A percentile compares a stretch with the other conserved stretches of the same genome.
Conservation (phyloP, 2,329 filamentous ascomycete species). For the Aspergillus arachidicola region DNA sequence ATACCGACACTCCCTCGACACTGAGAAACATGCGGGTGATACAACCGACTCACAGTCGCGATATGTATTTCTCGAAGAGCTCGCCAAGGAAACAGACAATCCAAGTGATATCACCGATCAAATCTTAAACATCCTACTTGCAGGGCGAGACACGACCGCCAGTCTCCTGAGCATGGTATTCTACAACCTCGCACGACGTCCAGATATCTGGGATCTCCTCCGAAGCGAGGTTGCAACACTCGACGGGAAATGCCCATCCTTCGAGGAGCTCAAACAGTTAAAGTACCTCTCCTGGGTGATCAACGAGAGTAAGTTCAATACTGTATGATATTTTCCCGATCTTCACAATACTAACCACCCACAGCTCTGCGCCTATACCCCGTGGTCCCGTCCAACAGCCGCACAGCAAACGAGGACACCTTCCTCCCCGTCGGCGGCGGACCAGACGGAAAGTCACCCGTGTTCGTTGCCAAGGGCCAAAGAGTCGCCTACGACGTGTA, state of each 20-base stretch:
- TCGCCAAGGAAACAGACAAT: neutral
- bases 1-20: neutral
- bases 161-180: conserved; percentile 31
- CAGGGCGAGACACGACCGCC: conserved; percentile 36
- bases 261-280: conserved; percentile 37
- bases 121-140: conserved; percentile 32
- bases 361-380: conserved; percentile 40
- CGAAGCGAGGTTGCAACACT: conserved; percentile 22
- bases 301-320: conserved; percentile 42
- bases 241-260: conserved; percentile 14
- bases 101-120: conserved; percentile 31
- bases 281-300: conserved; percentile 54
- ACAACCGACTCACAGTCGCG: neutral
- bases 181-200: conserved; percentile 20
- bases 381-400: conserved; percentile 42
- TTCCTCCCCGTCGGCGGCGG: conserved; percentile 56
- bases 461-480: conserved; percentile 31
- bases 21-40: neutral
- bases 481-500: conserved; percentile 29
- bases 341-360: neutral
- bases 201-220: conserved; percentile 3
- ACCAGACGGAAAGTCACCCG: conserved; percentile 46
- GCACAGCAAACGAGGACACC: conserved; percentile 37
- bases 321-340: neutral
- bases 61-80: conserved; percentile 8